A percentile compares a stretch with the other conserved stretches of the same genome.
These are phyloP conservation scores for Cordyceps cicadae DNA, from an alignment of 2,329 filamentous ascomycete species.

Conservation along the genomic window DNA sequence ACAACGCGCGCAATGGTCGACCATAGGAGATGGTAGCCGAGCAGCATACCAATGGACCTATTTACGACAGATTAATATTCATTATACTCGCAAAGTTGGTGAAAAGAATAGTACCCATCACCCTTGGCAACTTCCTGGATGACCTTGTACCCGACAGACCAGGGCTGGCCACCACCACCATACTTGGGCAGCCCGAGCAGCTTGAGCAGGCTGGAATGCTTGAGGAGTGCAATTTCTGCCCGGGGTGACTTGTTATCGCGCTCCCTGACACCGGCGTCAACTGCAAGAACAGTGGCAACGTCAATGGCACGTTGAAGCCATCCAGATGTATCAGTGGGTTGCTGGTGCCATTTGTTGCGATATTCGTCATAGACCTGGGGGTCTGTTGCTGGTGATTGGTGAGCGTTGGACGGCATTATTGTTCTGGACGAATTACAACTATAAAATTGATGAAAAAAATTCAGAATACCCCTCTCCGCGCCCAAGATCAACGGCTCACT, in stretches of 20 bases:
- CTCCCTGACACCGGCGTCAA: constrained; percentile 28
- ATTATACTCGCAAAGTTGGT: neutral
- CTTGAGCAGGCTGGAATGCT: constrained; percentile 33
- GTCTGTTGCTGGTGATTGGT: constrained; percentile 20
- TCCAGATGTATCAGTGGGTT: constrained; percentile 22
- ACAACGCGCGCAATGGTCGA: constrained; percentile 52
- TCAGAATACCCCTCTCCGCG: neutral
- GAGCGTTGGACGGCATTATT: constrained; percentile 13
- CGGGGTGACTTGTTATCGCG: constrained; percentile 31
- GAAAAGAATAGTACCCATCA: constrained; percentile 41
- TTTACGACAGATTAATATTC: neutral
- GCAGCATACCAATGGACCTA: constrained; percentile 54
- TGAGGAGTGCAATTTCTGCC: constrained; percentile 32
- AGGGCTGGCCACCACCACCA: constrained; percentile 35
- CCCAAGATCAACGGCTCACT: neutral
- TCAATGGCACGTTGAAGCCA: constrained; percentile 34
- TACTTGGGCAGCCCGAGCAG: constrained; percentile 31
- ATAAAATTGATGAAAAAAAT: neutral
- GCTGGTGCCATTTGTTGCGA: constrained; percentile 25
- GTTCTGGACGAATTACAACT: neutral
- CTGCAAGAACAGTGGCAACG: constrained; percentile 26
- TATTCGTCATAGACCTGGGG: constrained; percentile 31
- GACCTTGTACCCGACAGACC: constrained; percentile 45
- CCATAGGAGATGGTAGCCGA: constrained; percentile 59
- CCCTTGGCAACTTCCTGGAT: constrained; percentile 56